Base-by-base conservation (phyloP, 331 rosid species). In the Acacia concinna region DNA sequence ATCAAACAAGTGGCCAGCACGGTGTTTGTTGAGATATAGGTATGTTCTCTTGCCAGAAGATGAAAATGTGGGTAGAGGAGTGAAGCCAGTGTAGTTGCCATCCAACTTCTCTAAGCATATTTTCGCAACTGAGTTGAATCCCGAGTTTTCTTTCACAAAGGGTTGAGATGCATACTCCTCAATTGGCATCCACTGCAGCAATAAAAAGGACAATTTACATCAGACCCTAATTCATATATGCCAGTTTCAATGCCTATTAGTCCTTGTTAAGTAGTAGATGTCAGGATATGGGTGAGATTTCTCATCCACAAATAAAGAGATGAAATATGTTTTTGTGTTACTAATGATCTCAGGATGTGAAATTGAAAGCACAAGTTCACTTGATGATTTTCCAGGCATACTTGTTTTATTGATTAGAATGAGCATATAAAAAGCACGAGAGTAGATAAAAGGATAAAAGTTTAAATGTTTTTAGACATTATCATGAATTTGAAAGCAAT, bases 121-220 rank as follows among this genome's bases (percentile, higher is more conserved):
- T 75, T 89, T 82, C 1, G 90, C 62, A 60, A 87, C 12, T 10
- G 76, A 74, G 73, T 84, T 70, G 70, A 94, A 92, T 43, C 71
- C 78, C 73, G 90, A 83, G 41, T 88, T 77, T 12, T 83, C 21
- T 75, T 46, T 85, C 81, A 88, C 72, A 64, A 92, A 94, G 46
- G 91, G 83, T 79, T 94, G 98, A 21, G 86, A 84, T 75, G 86
- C 90, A 73, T 94, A 94, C 8, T 91, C 95, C 77, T 82, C 83
- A 67, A 87, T 12, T 9, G 97, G 85, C 92, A 94, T 94, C 98
- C 98, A 94, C 98, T 94, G 88, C 20, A 54, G 71, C 28, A 68
- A n/a, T 46, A 46, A 73, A 34, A 44, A 54, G 34, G 18, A 63
- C 17, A 71, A 32, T 14, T 40, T 68, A 38, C 12, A 43, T 77